Base-by-base conservation (phyloP, 352 stramenopile genomes). In the Plasmopara halstedii region DNA sequence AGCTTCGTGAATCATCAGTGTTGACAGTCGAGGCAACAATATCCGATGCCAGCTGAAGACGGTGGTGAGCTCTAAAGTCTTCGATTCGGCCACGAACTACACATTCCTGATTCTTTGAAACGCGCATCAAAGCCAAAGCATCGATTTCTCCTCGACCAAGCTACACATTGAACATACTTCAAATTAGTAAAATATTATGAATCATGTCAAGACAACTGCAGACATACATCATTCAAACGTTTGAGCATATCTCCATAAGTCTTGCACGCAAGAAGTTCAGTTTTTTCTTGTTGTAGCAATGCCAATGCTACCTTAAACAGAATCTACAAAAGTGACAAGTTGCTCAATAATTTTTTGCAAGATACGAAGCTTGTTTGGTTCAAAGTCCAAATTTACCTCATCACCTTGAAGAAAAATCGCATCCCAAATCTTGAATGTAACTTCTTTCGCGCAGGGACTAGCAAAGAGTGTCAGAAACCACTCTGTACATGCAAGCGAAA, bases 391-490 rank as follows among this genome's bases (percentile, higher is more conserved):
- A 11, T 46, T 34, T 51, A 91, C 82, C 59, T 92, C 79, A 49
- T 92, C 76, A 14, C 80, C 80, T 14, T 85, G 62, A 26, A 94
- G 64, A 34, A 92, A 94, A 45, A 94, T 73, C 5, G 69, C 55
- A 58, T 94, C 83, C 83, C 83, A 94, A 31, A 94, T 83, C 27
- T 70, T 63, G 14, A 88, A 69, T 1, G 83, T 94, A 7, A 92
- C 65, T 32, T 81, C 64, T 43, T 62, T 66, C 4, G 70, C 53
- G 40, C 80, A 94, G 1, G 83, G 83, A 46, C 83, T 94, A 10
- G 80, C 74, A 55, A 94, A 94, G 2, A 92, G 58, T 10, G 83
- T 94, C 44, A 91, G 56, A 27, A 94, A 94, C 83, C 83, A 94
- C 52, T 94, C 83, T 0, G 80, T 94, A 37, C 83, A 92, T 8